Percentiles rank a stretch among this genome's conserved stretches.
Conservation (phyloP, 306 rosid genomes). For the Malus fusca region DNA sequence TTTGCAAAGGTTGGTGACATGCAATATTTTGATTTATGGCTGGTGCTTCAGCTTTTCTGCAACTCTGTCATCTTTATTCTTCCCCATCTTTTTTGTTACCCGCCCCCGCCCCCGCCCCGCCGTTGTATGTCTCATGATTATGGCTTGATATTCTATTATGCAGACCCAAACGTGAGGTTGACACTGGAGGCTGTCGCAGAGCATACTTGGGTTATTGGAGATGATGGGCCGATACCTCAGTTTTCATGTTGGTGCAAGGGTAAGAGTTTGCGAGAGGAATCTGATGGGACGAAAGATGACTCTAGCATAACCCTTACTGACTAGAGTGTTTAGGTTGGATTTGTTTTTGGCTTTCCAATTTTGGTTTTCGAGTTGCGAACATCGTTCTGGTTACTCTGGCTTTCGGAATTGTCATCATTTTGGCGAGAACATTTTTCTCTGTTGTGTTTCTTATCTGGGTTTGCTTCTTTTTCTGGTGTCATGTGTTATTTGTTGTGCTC, state of each 20-base stretch:
- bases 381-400: neutral
- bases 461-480: neutral
- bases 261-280: conserved; percentile 38
- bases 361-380: neutral
- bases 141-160: conserved; percentile 1
- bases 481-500: neutral
- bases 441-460: neutral
- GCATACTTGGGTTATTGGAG: conserved; percentile 72
- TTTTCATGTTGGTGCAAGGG: conserved; percentile 83
- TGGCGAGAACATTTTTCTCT: neutral
- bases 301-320: conserved; percentile 24
- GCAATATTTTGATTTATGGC: neutral
- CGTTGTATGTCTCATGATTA: neutral
- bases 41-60: neutral
- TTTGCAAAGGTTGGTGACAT: conserved; percentile 59
- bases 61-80: neutral
- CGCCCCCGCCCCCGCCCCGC: too few species aligned
- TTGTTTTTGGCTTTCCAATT: conserved; percentile 14
- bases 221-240: conserved; percentile 62
- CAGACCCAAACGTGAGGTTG: conserved; percentile 73
- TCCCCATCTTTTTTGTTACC: neutral
- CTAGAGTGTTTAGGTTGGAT: conserved; percentile 26
- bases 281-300: conserved; percentile 24
- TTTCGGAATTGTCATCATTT: neutral
- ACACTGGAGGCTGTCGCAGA: conserved; percentile 53